Conservation (phyloP, 208 protist species). For the Willaertia magna region DNA sequence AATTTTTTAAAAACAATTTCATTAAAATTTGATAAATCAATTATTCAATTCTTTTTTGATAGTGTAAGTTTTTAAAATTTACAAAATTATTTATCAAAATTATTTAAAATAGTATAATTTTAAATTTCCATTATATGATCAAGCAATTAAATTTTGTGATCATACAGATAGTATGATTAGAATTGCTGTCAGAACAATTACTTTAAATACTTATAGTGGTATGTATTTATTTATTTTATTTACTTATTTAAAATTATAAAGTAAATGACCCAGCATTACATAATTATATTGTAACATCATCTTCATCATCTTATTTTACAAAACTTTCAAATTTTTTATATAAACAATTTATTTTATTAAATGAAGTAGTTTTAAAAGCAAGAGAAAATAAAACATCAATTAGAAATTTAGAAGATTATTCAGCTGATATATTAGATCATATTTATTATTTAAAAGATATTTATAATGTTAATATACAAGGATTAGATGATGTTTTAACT, state of each 20-base stretch:
- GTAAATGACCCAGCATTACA: constrained; percentile 16
- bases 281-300: neutral
- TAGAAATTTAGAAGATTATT: constrained; percentile 25
- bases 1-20: constrained; percentile 69
- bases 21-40: constrained; percentile 50
- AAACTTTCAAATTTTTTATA: constrained; percentile 57
- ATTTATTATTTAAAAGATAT: constrained; percentile 60
- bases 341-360: constrained; percentile 33
- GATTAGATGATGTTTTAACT: constrained; percentile 26
- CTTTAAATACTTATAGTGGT: constrained; percentile 58
- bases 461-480: constrained; percentile 28
- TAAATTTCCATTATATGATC: constrained; percentile 63
- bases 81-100: neutral
- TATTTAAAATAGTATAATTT: constrained; percentile 26
- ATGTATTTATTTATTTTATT: neutral
- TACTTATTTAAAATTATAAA: constrained; percentile 40
- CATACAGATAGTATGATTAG: constrained; percentile 57
- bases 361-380: constrained; percentile 24
- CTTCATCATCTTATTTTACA: constrained; percentile 50
- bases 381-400: constrained; percentile 6
- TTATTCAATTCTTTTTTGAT: constrained; percentile 66
- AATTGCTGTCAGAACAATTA: constrained; percentile 57
- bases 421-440: constrained; percentile 47
- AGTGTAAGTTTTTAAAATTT: constrained; percentile 11
- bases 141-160: constrained; percentile 67